phyloP scores from a whole-genome alignment of 1,139 yeast species.

The Pichiaceae sp. region DNA sequence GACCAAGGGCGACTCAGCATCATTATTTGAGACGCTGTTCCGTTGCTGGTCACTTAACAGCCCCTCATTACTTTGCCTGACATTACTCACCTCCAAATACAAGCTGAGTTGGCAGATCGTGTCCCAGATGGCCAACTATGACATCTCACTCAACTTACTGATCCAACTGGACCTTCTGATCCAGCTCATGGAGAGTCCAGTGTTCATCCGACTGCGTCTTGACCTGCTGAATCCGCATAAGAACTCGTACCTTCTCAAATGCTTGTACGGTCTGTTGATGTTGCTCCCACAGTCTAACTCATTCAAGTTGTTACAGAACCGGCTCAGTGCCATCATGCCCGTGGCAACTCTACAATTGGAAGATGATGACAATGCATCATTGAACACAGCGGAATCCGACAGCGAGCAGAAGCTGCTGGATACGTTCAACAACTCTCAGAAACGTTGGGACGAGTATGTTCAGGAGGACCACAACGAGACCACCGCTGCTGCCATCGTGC shows the following conservation, averaged over 20 bases:
- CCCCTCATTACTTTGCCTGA: slow-evolving; percentile 79
- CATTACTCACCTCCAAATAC: slow-evolving; percentile 82
- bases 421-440: slow-evolving; percentile 53
- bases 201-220: slow-evolving; percentile 77
- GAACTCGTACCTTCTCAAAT: slow-evolving; percentile 76
- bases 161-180: slow-evolving; percentile 48
- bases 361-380: slow-evolving; percentile 3
- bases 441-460: slow-evolving; percentile 35
- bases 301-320: slow-evolving; percentile 66
- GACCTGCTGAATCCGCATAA: slow-evolving; percentile 83
- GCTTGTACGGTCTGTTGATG: slow-evolving; percentile 90
- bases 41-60: slow-evolving; percentile 91
- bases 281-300: slow-evolving; percentile 94
- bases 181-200: slow-evolving; percentile 69
- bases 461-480: slow-evolving; percentile 3
- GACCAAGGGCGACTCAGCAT: slow-evolving; percentile 37
- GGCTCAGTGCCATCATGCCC: slow-evolving; percentile 52
- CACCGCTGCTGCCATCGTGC: slow-evolving; percentile 2
- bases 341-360: slow-evolving; percentile 17
- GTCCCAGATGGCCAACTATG: slow-evolving; percentile 50
- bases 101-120: slow-evolving; percentile 79
- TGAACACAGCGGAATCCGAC: slow-evolving; percentile 2
- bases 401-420: slow-evolving; percentile 43
- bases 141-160: slow-evolving; percentile 42
- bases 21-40: slow-evolving; percentile 72